Conservation (phyloP, 805 yeast genomes). For the Kluyveromyces aestuarii region DNA sequence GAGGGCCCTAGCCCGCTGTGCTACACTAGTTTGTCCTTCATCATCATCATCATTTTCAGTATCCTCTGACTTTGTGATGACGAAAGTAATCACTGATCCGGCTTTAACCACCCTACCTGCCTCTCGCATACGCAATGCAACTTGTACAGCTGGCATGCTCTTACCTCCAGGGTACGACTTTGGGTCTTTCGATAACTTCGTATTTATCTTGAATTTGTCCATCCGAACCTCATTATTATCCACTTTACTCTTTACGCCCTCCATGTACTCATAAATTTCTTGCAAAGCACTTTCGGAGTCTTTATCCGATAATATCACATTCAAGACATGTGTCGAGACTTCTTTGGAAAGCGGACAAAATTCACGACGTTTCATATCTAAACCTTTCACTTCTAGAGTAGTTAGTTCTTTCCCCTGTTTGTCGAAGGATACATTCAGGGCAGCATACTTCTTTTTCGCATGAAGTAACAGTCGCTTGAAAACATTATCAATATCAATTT, state of each 20-base stretch:
- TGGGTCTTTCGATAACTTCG: constrained; percentile 87
- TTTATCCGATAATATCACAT: constrained; percentile 57
- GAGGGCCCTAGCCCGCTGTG: constrained; percentile 78
- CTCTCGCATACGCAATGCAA: constrained; percentile 71
- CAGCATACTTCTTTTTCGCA: constrained; percentile 97
- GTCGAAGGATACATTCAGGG: constrained; percentile 51
- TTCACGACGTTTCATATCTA: constrained; percentile 96
- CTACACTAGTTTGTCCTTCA: constrained; percentile 31
- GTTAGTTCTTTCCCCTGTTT: constrained; percentile 49
- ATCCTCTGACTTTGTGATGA: constrained; percentile 48
- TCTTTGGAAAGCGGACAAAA: constrained; percentile 90
- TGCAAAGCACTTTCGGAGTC: constrained; percentile 72
- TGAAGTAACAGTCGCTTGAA: constrained; percentile 77
- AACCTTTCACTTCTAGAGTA: constrained; percentile 82
- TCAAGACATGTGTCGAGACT: constrained; percentile 64
- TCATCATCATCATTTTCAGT: constrained; percentile 26
- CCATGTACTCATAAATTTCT: constrained; percentile 65
- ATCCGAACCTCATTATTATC: constrained; percentile 53
- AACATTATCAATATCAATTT: constrained; percentile 91
- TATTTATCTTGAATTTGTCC: constrained; percentile 69
- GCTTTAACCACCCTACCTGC: constrained; percentile 83
- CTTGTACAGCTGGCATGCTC: constrained; percentile 82
- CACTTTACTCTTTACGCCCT: constrained; percentile 47
- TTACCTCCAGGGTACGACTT: constrained; percentile 71
- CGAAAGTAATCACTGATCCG: constrained; percentile 82